phyloP scores from a whole-genome alignment of 2,329 filamentous ascomycete species.

The Calonectria pseudoturangicola region DNA sequence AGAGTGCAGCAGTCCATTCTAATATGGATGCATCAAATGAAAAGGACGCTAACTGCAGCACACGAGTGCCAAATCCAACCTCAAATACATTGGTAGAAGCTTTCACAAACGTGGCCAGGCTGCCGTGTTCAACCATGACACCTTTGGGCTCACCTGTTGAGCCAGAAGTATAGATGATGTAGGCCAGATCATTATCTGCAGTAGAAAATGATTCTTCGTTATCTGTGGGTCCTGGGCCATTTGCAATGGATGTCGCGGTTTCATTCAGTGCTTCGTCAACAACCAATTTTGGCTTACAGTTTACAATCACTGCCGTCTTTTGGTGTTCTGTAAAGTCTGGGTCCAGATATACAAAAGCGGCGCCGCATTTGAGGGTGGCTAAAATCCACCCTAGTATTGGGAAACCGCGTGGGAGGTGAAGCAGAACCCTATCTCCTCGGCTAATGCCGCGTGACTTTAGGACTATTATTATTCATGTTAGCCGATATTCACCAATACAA shows the following conservation, averaged over 20 bases:
- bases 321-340: not conserved
- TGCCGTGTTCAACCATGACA: slow-evolving; percentile 12
- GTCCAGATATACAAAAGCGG: not conserved
- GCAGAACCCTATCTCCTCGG: not conserved
- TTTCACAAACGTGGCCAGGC: not conserved
- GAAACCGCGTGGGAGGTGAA: not conserved
- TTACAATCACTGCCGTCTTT: not conserved
- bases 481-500: not conserved
- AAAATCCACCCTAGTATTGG: not conserved
- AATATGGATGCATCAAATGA: slow-evolving; percentile 10
- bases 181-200: not conserved
- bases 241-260: no score
- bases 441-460: not conserved
- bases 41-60: slow-evolving; percentile 9
- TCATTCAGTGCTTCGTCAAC: not conserved
- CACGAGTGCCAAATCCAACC: not conserved
- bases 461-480: not conserved
- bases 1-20: not conserved
- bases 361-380: not conserved
- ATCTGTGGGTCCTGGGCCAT: not conserved
- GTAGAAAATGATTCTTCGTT: no score
- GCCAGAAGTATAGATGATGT: slow-evolving; percentile 2
- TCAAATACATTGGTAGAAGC: not conserved
- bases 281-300: not conserved
- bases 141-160: not conserved